Conservation (phyloP, 345 rosid genomes). For the Eucalyptus lansdowneana region DNA sequence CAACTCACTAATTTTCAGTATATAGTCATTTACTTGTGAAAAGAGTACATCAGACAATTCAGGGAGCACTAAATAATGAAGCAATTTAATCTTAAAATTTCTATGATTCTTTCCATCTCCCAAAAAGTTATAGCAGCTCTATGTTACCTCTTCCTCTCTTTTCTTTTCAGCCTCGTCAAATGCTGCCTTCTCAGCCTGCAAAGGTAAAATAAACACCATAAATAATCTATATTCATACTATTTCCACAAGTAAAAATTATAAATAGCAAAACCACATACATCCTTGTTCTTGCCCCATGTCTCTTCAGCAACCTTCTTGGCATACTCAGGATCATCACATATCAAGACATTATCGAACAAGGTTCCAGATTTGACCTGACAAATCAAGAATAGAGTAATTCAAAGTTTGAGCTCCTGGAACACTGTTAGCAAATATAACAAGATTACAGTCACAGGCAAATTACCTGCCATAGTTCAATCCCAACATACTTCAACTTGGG, state of each 20-base stretch:
- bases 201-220: neutral
- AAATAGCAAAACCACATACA: neutral
- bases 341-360: conserved; percentile 83
- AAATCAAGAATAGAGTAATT: neutral
- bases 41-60: neutral
- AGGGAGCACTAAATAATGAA: neutral
- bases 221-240: neutral
- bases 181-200: conserved; percentile 4
- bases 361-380: conserved; percentile 93
- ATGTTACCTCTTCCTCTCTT: conserved; percentile 1
- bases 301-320: conserved; percentile 29
- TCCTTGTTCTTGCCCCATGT: conserved; percentile 28
- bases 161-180: conserved; percentile 3
- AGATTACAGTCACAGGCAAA: neutral
- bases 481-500: conserved; percentile 95
- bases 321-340: conserved; percentile 29
- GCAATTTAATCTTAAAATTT: neutral
- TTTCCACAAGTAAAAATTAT: neutral
- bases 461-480: conserved; percentile 96
- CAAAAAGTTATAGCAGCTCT: neutral
- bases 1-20: neutral
- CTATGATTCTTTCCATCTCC: neutral
- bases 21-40: neutral
- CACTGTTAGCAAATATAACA: neutral
- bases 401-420: neutral